Evolutionary conservation across 2,329 filamentous ascomycete species (phyloP).

Genomic region (Thelonectria olida): DNA sequence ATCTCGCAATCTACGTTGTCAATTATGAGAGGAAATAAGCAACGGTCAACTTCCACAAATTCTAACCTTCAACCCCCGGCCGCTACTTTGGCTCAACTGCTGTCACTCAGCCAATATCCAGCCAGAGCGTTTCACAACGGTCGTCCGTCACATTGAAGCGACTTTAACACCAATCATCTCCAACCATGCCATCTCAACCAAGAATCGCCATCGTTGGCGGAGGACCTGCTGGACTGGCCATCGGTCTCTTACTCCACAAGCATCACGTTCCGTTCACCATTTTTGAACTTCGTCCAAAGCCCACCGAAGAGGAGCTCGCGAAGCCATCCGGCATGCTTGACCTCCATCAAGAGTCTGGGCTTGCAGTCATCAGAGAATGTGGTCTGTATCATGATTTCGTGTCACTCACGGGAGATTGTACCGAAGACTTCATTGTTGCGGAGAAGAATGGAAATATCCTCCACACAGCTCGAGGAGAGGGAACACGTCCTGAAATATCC

Average conservation of each 20-base stretch:
- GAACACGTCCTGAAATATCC: conserved; percentile 50
- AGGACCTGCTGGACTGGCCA: conserved; percentile 48
- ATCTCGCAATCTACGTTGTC: too few species aligned
- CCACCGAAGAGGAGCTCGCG: conserved; percentile 38
- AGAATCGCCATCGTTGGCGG: conserved; percentile 59
- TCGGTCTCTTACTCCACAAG: conserved; percentile 59
- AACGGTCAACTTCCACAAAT: too few species aligned
- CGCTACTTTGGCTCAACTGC: too few species aligned
- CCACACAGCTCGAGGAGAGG: conserved; percentile 22
- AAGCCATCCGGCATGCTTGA: conserved; percentile 60
- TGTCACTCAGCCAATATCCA: too few species aligned
- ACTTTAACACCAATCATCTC: too few species aligned
- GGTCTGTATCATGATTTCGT: conserved; percentile 58
- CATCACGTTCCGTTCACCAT: conserved; percentile 55
- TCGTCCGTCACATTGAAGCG: too few species aligned
- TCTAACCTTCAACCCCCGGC: too few species aligned
- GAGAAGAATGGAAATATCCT: conserved; percentile 41
- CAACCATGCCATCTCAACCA: conserved; percentile 8
- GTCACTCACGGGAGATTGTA: conserved; percentile 45
- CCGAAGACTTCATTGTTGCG: conserved; percentile 24
- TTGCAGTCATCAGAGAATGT: conserved; percentile 58
- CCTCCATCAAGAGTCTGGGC: conserved; percentile 58
- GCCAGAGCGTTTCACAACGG: too few species aligned
- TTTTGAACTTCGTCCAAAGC: conserved; percentile 50
- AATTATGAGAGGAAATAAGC: too few species aligned